Conservation (phyloP, 306 rosid genomes). For the Dicorynia guianensis region DNA sequence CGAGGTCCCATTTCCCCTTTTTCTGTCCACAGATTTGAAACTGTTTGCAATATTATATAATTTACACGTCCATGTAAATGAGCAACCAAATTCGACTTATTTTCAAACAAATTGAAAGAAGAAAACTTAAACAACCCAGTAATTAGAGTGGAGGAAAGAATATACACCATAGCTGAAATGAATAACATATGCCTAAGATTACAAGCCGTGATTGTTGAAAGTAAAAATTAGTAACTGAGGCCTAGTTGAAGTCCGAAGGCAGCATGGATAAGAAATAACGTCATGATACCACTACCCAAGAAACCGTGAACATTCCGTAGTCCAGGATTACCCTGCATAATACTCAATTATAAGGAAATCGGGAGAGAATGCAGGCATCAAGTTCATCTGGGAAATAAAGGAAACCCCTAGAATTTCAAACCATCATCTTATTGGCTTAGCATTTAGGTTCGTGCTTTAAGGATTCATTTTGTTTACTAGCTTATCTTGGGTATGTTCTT, state of each 20-base stretch:
- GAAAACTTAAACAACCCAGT: slow-evolving; percentile 24
- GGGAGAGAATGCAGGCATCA: not conserved
- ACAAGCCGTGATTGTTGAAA: not conserved
- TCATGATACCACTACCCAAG: slow-evolving; percentile 91
- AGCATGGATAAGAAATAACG: slow-evolving; percentile 82
- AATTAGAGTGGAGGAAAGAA: slow-evolving; percentile 28
- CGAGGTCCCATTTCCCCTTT: not conserved
- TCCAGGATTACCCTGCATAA: slow-evolving; percentile 78
- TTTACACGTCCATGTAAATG: too few relatives aligned
- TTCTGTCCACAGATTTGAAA: not conserved
- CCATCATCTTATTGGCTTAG: not conserved
- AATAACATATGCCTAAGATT: slow-evolving; percentile 9
- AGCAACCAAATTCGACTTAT: slow-evolving; percentile 10
- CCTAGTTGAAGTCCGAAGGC: slow-evolving; percentile 90
- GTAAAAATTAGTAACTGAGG: slow-evolving; percentile 59
- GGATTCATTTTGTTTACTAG: not conserved
- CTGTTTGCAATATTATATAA: not conserved
- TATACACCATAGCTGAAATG: slow-evolving; percentile 30
- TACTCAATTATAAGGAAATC: slow-evolving; percentile 25
- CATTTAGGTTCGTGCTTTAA: not conserved
- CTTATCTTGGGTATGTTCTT: slow-evolving; percentile 16
- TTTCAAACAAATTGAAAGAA: slow-evolving; percentile 5
- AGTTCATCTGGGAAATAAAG: not conserved
- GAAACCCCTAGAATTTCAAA: not conserved
- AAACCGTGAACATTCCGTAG: slow-evolving; percentile 80